Conservation (phyloP, 179 eudicot genomes). For the Beta lomatogona region DNA sequence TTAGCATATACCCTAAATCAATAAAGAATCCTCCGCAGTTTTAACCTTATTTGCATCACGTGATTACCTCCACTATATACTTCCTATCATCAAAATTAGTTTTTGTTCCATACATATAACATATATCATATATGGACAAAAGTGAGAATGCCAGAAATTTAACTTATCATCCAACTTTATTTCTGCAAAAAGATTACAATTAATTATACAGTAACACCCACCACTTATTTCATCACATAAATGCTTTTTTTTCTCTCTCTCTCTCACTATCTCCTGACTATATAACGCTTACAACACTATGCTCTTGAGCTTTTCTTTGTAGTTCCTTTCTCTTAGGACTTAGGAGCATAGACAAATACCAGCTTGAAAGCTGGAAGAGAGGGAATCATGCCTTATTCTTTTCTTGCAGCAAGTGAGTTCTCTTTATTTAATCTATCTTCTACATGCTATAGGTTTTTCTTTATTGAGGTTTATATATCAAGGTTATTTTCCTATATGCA, state of each 20-base stretch:
- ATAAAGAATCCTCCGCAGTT: not conserved
- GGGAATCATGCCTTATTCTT: constrained; percentile 31
- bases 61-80: constrained; percentile 4
- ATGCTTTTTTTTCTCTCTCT: not conserved
- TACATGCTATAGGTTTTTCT: too few relatives aligned
- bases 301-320: not conserved
- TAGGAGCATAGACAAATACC: not conserved
- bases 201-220: not conserved
- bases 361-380: not conserved
- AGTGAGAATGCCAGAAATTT: not conserved
- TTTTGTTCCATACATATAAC: too few relatives aligned
- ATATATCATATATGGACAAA: not conserved
- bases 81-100: not conserved
- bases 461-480: not conserved
- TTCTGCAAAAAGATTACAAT: not conserved
- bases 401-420: constrained; percentile 34
- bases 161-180: not conserved
- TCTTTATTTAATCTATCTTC: not conserved
- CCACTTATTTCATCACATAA: not conserved
- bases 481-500: not conserved
- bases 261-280: not conserved
- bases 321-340: not conserved
- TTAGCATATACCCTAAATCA: constrained; percentile 11
- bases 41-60: constrained; percentile 16
- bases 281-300: constrained; percentile 8